Evolutionary conservation across 805 yeast genomes (phyloP).

Genomic region (Candida ipomoeae): DNA sequence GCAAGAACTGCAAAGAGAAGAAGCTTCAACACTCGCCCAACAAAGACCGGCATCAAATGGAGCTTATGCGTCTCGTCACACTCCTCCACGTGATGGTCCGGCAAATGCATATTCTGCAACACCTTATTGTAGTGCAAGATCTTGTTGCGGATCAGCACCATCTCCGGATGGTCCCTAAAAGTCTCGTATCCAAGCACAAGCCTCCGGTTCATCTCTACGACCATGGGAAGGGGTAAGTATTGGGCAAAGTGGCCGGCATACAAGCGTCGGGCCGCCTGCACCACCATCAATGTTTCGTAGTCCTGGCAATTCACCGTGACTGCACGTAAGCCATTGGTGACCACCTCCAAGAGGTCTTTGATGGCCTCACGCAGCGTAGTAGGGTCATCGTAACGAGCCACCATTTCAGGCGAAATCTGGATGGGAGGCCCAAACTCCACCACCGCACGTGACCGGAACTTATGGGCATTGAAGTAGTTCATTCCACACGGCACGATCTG

Average conservation of each 20-base stretch:
- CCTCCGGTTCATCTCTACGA: conserved; percentile 88
- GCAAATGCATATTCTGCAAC: conserved; percentile 46
- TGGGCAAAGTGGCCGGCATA: conserved; percentile 73
- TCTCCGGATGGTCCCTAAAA: conserved; percentile 64
- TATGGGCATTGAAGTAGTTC: conserved; percentile 95
- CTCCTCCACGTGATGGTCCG: conserved; percentile 57
- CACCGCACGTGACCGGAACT: conserved; percentile 92
- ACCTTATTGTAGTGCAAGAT: conserved; percentile 68
- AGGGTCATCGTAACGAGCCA: conserved; percentile 61
- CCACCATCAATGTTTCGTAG: conserved; percentile 81
- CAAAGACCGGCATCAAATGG: conserved; percentile 47
- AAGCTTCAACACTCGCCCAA: conserved; percentile 56
- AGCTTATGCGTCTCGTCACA: conserved; percentile 49
- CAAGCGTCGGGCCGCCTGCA: conserved; percentile 87
- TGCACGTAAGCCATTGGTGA: conserved; percentile 70
- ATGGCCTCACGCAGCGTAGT: conserved; percentile 72
- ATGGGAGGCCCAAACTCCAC: conserved; percentile 91
- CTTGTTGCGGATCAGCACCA: conserved; percentile 55
- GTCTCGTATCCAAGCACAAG: conserved; percentile 77
- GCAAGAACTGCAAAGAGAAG: conserved; percentile 57
- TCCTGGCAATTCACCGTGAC: conserved; percentile 89
- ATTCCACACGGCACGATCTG: conserved; percentile 94
- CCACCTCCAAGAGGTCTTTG: conserved; percentile 60
- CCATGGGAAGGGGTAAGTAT: conserved; percentile 71
- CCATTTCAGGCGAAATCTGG: conserved; percentile 52